phyloP scores from a whole-genome alignment of 2,329 filamentous ascomycete genomes.

The Colletotrichum chlorophyti region DNA sequence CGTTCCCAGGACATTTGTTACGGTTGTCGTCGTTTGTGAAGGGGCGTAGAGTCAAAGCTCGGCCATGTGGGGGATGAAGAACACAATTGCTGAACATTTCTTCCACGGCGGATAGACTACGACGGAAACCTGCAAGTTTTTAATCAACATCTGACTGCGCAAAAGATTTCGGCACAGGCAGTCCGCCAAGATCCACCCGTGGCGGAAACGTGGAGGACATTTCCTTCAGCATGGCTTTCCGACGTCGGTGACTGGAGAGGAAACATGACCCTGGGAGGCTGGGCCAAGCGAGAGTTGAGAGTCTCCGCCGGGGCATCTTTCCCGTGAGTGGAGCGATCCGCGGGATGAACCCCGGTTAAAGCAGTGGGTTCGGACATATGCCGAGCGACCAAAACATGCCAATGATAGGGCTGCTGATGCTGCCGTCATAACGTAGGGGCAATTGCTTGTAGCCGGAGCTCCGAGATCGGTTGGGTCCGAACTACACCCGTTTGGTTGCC shows the following conservation, averaged over 20 bases:
- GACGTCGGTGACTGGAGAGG: conserved; percentile 17
- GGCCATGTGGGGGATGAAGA: background rate
- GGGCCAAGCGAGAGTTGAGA: background rate
- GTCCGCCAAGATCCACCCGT: background rate
- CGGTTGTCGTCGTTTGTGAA: background rate
- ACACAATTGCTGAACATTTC: too few relatives aligned
- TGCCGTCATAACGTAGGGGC: background rate
- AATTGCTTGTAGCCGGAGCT: background rate
- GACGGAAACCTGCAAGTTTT: too few relatives aligned
- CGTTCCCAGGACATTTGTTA: conserved; percentile 9
- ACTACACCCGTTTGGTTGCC: conserved; percentile 4
- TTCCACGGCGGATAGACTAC: too few relatives aligned
- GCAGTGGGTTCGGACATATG: background rate
- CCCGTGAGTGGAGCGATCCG: background rate
- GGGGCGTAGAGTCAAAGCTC: background rate
- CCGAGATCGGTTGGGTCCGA: conserved; percentile 22
- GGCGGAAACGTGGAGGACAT: background rate
- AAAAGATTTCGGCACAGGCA: background rate
- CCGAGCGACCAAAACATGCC: too few relatives aligned
- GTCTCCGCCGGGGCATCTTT: background rate
- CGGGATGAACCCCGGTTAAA: too few relatives aligned
- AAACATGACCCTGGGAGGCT: background rate
- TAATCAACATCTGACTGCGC: too few relatives aligned
- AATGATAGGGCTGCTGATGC: background rate
- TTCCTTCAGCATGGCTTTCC: conserved; percentile 2